Conservation (phyloP, 1,139 yeast species). For the Taphrina wiesneri region DNA sequence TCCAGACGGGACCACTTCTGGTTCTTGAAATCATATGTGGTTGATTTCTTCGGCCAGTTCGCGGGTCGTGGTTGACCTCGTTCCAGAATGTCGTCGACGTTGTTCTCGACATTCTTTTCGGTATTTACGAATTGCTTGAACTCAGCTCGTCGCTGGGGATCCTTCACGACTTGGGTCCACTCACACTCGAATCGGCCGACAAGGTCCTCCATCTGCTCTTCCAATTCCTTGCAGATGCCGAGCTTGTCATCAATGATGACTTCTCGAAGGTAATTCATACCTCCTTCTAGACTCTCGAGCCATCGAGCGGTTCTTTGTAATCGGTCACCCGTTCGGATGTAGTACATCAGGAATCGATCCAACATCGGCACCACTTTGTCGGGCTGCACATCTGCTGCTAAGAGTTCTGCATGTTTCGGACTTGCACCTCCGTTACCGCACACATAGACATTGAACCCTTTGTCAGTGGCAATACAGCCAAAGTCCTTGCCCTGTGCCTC, state of each 20-base stretch:
- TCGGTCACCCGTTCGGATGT: constrained; percentile 47
- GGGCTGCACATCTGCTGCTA: constrained; percentile 45
- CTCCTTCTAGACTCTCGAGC: constrained; percentile 46
- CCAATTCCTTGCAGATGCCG: constrained; percentile 46
- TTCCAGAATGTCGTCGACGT: constrained; percentile 45
- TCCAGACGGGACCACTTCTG: constrained; percentile 44
- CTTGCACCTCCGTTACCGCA: constrained; percentile 49
- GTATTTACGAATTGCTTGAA: constrained; percentile 47
- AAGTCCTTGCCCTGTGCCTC: constrained; percentile 48
- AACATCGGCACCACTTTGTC: constrained; percentile 46
- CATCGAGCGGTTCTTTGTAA: constrained; percentile 48
- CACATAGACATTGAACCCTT: constrained; percentile 46
- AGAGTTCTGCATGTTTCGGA: constrained; percentile 46
- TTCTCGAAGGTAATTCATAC: constrained; percentile 45
- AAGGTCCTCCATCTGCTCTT: constrained; percentile 45
- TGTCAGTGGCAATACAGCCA: constrained; percentile 45
- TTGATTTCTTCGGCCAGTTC: constrained; percentile 45
- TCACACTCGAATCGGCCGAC: constrained; percentile 46
- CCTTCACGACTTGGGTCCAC: constrained; percentile 44
- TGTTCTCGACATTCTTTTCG: constrained; percentile 43
- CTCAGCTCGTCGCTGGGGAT: constrained; percentile 40
- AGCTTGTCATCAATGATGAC: constrained; percentile 46
- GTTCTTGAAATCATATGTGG: constrained; percentile 43
- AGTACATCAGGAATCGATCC: constrained; percentile 47
- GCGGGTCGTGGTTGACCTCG: constrained; percentile 48